These are phyloP conservation scores for Cercospora sp. DNA, from an alignment of 2,329 filamentous ascomycete genomes.

Conservation along the genomic window DNA sequence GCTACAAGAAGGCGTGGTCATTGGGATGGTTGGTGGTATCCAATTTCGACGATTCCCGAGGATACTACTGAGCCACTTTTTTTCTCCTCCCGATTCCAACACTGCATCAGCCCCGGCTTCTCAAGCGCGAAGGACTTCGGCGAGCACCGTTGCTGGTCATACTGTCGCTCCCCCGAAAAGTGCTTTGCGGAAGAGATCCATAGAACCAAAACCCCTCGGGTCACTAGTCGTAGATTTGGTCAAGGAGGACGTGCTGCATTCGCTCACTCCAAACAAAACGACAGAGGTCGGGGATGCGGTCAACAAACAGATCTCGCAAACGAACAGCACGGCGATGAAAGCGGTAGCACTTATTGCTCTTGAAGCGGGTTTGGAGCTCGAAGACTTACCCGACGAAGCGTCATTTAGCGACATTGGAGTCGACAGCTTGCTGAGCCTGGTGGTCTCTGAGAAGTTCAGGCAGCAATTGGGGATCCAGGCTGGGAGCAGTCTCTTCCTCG, in stretches of 20 bases:
- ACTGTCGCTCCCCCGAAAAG: background rate
- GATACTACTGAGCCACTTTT: constrained; percentile 63
- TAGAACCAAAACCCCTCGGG: background rate
- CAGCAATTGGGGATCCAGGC: constrained; percentile 37
- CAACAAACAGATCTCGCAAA: background rate
- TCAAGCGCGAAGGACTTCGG: background rate
- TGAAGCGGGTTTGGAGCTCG: constrained; percentile 58
- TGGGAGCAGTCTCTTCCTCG: constrained; percentile 29
- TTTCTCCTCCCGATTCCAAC: constrained; percentile 64
- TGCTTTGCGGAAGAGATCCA: background rate
- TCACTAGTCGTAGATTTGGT: background rate
- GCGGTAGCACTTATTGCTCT: background rate
- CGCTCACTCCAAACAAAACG: background rate
- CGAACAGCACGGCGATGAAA: background rate
- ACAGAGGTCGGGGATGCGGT: background rate
- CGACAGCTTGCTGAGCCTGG: constrained; percentile 42
- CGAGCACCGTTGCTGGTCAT: background rate
- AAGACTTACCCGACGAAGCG: constrained; percentile 40
- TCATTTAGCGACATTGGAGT: constrained; percentile 39
- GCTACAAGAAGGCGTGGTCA: constrained; percentile 22
- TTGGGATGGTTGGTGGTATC: constrained; percentile 29
- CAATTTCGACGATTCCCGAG: constrained; percentile 67
- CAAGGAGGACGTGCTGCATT: background rate
- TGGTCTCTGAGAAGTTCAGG: constrained; percentile 39
- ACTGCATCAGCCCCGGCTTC: constrained; percentile 43